phyloP scores from a whole-genome alignment of 495 filamentous ascomycete genomes.

The Staphylotrichum tortipilum region DNA sequence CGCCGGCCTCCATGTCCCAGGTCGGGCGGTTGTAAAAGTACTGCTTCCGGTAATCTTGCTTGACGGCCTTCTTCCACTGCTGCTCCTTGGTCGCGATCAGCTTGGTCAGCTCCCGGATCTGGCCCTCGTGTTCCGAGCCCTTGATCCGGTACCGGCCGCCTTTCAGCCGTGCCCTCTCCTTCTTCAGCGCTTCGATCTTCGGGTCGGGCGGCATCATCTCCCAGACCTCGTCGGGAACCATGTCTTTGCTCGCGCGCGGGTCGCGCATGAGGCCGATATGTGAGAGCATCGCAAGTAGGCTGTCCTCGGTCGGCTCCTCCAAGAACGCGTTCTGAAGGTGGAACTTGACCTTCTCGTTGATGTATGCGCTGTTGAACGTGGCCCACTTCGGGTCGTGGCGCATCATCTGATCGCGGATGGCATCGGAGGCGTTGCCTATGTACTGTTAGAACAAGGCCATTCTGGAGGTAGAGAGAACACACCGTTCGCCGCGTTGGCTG shows the following conservation, averaged over 20 bases:
- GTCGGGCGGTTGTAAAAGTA: slow-evolving; percentile 24
- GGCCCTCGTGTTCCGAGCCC: slow-evolving; percentile 8
- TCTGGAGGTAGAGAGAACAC: too few relatives aligned
- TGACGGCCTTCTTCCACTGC: slow-evolving; percentile 9
- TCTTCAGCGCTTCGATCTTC: slow-evolving; percentile 15
- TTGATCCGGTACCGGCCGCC: slow-evolving; percentile 11
- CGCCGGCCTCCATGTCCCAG: slow-evolving; percentile 17
- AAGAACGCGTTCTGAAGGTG: slow-evolving; percentile 16
- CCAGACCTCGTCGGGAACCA: slow-evolving; percentile 19
- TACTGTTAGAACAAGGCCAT: too few relatives aligned
- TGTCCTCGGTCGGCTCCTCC: slow-evolving; percentile 8
- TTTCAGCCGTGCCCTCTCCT: slow-evolving; percentile 18
- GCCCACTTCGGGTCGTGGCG: slow-evolving; percentile 18
- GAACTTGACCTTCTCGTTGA: slow-evolving; percentile 6
- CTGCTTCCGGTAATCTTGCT: slow-evolving; percentile 14
- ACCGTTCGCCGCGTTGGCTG: too few relatives aligned
- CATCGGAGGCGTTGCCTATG: too few relatives aligned
- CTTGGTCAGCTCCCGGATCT: slow-evolving; percentile 7
- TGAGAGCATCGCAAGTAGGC: slow-evolving; percentile 11
- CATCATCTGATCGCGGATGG: slow-evolving; percentile 14
- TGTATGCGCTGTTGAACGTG: neutral
- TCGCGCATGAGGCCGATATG: slow-evolving; percentile 21
- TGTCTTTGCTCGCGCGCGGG: slow-evolving; percentile 2
- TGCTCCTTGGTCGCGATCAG: slow-evolving; percentile 9
- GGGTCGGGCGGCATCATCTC: slow-evolving; percentile 13